Evolutionary conservation across 352 stramenopile species (phyloP).

Genomic region (Thalassiosira hispida): DNA sequence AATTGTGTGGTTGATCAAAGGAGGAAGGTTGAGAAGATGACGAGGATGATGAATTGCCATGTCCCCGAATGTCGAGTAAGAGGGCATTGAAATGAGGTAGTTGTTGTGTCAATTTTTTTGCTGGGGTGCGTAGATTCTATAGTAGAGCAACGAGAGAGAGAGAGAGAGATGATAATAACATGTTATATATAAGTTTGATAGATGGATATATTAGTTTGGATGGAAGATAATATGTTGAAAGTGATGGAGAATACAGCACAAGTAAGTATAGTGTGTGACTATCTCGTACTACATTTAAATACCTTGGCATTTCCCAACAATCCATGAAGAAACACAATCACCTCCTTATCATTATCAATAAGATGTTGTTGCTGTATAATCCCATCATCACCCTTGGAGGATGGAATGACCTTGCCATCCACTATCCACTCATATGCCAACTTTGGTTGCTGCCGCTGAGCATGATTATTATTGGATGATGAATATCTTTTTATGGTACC

Average conservation of each 20-base stretch:
- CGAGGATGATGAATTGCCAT: conserved; percentile 53
- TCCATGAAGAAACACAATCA: conserved; percentile 77
- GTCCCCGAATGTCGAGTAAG: conserved; percentile 72
- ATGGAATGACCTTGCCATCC: conserved; percentile 37
- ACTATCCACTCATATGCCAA: conserved; percentile 52
- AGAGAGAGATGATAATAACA: background rate
- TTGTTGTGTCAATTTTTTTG: conserved; percentile 56
- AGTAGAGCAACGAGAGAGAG: background rate
- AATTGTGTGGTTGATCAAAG: conserved; percentile 44
- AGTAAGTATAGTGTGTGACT: no score
- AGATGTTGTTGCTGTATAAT: no score
- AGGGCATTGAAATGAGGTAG: conserved; percentile 48
- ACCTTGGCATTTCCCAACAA: conserved; percentile 67
- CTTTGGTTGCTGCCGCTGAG: conserved; percentile 2
- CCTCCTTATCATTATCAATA: conserved; percentile 17
- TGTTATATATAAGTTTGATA: no score
- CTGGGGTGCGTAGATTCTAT: conserved; percentile 73
- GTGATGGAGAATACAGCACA: no score
- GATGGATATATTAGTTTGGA: no score
- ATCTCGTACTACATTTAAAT: no score
- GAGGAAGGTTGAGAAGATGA: background rate
- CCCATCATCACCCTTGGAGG: background rate
- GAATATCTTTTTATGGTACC: no score
- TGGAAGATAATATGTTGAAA: no score
- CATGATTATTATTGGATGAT: background rate